Evolutionary conservation across 1,284 basidiomycete species (phyloP), one percentile per base, ranked within the genome.

Genomic region (Melampsora americana): DNA sequence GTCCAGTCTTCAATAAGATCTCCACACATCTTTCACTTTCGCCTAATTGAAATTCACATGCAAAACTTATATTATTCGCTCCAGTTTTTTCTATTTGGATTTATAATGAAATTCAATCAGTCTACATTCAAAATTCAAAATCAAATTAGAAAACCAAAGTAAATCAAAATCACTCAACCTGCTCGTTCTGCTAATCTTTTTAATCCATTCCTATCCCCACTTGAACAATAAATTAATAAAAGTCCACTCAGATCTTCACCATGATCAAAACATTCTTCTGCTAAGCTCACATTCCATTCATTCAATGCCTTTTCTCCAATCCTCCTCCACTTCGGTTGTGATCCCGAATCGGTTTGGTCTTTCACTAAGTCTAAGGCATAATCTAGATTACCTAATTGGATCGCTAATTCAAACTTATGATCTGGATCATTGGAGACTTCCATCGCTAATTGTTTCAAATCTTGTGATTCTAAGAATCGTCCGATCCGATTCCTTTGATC

Each of bases 401-500:
- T 86, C 1, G 95, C 91, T 7, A 99, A 87, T 76, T 99, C 96
- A 79, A 99, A 98, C 81, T 93, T 93, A 85, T 99, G 95, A 82
- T 99, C 95, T 0, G 90, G 86, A 81, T 99, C 95, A 1, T 89
- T 92, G 0, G 95, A 93, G 3, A 98, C 89, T 79, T 90, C 84
- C 75, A 98, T 85, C 0, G 96, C 95, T 20, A 98, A 89, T 80
- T 97, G 92, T 84, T 92, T 93, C 80, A 95, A 87, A 78, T 93
- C 91, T 86, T 93, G 89, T 42, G 88, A 86, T 83, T 99, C 96
- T 64, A 99, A 85, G 89, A 99, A 99, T 60, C 93, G 87, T 0
- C 96, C 96, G 53, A 99, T 90, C 79, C 91, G 92, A 86, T 94
- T 96, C 53, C 92, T 86, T 82, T 99, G 93, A 79, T 94, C 92